These are phyloP conservation scores for Sicyos edulis DNA, from an alignment of 306 rosid species.

Conservation along the genomic window DNA sequence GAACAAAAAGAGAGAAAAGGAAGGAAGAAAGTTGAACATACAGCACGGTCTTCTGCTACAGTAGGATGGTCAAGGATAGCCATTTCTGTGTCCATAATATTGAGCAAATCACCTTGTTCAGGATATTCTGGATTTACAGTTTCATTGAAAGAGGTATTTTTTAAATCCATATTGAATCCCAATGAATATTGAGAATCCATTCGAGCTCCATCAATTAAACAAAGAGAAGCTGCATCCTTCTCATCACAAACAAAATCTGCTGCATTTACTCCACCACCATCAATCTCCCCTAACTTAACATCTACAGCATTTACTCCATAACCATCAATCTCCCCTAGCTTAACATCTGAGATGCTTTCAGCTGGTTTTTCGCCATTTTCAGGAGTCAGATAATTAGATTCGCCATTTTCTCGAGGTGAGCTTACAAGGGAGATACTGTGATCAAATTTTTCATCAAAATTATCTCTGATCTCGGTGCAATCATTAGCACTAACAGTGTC, in stretches of 20 bases:
- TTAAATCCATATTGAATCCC: constrained; percentile 40
- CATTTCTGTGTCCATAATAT: constrained; percentile 37
- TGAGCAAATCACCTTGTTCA: constrained; percentile 47
- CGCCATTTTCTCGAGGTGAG: constrained; percentile 37
- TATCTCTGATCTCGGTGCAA: constrained; percentile 33
- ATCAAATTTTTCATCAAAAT: constrained; percentile 35
- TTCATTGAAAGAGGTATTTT: constrained; percentile 34
- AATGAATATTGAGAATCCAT: constrained; percentile 33
- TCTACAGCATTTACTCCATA: constrained; percentile 38
- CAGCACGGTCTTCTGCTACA: constrained; percentile 39
- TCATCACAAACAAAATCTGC: constrained; percentile 45
- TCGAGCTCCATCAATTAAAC: constrained; percentile 30
- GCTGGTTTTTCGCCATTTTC: constrained; percentile 33
- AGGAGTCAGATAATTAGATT: constrained; percentile 26
- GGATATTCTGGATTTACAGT: constrained; percentile 35
- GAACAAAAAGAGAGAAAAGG: constrained; percentile 10
- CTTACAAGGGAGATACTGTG: constrained; percentile 31
- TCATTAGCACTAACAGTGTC: constrained; percentile 34
- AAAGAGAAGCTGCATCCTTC: constrained; percentile 35
- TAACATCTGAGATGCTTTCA: constrained; percentile 38
- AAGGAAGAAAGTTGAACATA: constrained; percentile 42
- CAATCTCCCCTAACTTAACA: constrained; percentile 28
- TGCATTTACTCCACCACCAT: constrained; percentile 41
- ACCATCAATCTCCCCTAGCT: constrained; percentile 34
- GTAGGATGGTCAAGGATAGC: constrained; percentile 32